Evolutionary conservation across 495 filamentous ascomycete species (phyloP).

Genomic region (Cercophora newfieldiana): DNA sequence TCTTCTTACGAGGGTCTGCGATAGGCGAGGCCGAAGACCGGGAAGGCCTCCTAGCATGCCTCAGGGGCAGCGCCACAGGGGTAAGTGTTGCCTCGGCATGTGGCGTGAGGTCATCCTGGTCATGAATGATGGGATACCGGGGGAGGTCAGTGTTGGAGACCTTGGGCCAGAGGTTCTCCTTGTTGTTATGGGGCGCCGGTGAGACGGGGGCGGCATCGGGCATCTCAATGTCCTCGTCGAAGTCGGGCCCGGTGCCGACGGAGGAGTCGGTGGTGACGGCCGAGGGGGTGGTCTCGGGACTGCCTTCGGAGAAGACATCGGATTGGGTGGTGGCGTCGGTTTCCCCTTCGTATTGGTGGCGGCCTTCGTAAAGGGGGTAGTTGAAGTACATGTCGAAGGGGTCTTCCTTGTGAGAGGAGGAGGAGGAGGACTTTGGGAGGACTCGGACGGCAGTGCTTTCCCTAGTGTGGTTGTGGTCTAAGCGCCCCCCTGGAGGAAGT

Average conservation of each 20-base stretch:
- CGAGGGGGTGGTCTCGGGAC: slow-evolving; percentile 12
- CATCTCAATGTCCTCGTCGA: slow-evolving; percentile 25
- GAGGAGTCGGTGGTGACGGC: slow-evolving; percentile 12
- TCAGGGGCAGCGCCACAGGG: background rate
- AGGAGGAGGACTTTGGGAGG: no score
- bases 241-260: background rate
- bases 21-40: background rate
- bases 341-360: no score
- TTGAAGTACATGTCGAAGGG: slow-evolving; percentile 16
- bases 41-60: background rate
- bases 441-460: background rate
- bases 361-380: slow-evolving; percentile 15
- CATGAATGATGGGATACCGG: slow-evolving; percentile 8
- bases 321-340: slow-evolving; percentile 27
- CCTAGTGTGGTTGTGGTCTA: slow-evolving; percentile 14
- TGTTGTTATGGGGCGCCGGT: slow-evolving; percentile 14
- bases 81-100: background rate
- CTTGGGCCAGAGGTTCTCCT: background rate
- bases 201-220: slow-evolving; percentile 17
- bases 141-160: slow-evolving; percentile 10
- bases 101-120: slow-evolving; percentile 2
- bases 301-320: slow-evolving; percentile 16
- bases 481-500: slow-evolving; percentile 15
- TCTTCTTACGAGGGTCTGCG: background rate
- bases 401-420: background rate